A percentile compares a stretch with the other conserved stretches of the same genome.
These are phyloP conservation scores for Scortechinia acanthostroma DNA, from an alignment of 2,329 filamentous ascomycete genomes.

Conservation along the genomic window DNA sequence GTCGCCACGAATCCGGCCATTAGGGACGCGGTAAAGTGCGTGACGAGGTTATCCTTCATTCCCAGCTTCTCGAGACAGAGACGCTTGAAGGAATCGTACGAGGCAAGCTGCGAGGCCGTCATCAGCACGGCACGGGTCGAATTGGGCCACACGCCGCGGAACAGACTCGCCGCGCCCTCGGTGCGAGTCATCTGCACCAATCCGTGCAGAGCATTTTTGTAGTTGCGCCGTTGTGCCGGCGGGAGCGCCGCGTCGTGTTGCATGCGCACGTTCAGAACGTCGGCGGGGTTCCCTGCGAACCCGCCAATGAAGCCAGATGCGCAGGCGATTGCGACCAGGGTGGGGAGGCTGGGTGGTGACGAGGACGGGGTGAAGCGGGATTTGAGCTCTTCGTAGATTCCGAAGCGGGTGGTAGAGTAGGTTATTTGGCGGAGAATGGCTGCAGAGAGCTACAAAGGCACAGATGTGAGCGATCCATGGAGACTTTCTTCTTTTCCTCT, in stretches of 20 bases:
- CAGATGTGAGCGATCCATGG: neutral
- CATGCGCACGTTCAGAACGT: constrained; percentile 28
- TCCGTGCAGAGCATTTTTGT: constrained; percentile 26
- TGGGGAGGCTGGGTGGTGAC: constrained; percentile 24
- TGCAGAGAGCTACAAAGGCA: constrained; percentile 19
- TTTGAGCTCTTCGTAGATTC: constrained; percentile 24
- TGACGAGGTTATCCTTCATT: constrained; percentile 26
- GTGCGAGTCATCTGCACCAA: constrained; percentile 21
- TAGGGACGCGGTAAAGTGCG: constrained; percentile 28
- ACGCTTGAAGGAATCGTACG: constrained; percentile 17
- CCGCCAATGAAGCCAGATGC: constrained; percentile 29
- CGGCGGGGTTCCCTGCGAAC: constrained; percentile 24
- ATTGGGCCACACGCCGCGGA: constrained; percentile 27
- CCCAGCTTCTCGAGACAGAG: constrained; percentile 14
- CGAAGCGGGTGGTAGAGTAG: constrained; percentile 34
- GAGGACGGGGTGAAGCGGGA: constrained; percentile 14
- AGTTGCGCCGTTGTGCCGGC: constrained; percentile 21
- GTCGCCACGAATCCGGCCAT: constrained; percentile 35
- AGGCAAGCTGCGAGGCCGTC: constrained; percentile 22
- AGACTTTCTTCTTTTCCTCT: neutral
- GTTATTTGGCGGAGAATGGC: constrained; percentile 33
- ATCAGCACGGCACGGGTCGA: constrained; percentile 32
- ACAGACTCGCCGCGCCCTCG: constrained; percentile 27
- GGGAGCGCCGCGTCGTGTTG: constrained; percentile 33
- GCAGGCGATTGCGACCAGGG: constrained; percentile 28